Evolutionary conservation across 768 basidiomycete species (phyloP), one percentile per base, ranked within the genome.

Genomic region (Pholiota microspora): DNA sequence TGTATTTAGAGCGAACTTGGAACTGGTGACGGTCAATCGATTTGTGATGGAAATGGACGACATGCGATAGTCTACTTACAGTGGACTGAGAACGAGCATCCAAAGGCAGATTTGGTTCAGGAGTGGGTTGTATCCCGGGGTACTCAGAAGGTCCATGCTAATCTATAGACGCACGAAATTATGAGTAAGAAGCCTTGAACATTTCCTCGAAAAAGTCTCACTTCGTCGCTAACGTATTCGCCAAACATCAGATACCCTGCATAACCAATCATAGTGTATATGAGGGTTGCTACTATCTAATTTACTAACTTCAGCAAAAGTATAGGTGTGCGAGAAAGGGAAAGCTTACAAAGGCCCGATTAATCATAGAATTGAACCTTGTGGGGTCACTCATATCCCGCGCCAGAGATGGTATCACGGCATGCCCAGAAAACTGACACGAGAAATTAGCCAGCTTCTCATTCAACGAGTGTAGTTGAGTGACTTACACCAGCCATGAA

Each of bases 241-340:
- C 94, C 93, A 65, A 93, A 94, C 96, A 98, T 98, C 16, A 91
- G 69, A 62, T 97, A 98, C 0, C 95, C 96, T 16, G 84, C 85
- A 42, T 80, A 82, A 3, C 89, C 93, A 25, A 94, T 85, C 9
- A 87, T 56, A n/a, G 74, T 67, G 59, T 86, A 86, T 25, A 90
- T 71, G 31, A 74, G 70, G 0, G 88, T 86, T 18, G 89, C 82
- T 45, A 85, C 73, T 18, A 75, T 60, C 88, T 89, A 49, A 58
- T 23, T n/a, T n/a, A n/a, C n/a, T n/a, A n/a, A n/a, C n/a, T n/a
- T n/a, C n/a, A n/a, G n/a, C n/a, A 48, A 54, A 10, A 24, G 21
- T 25, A 24, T 48, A 28, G 44, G 6, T 16, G 27, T 13, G 7
- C 7, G 46, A 3, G 12, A 21, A n/a, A 12, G 6, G 36, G 44